Evolutionary conservation across 306 rosid species (phyloP), one percentile per base, ranked within the genome.

Genomic region (Prunus armeniaca): DNA sequence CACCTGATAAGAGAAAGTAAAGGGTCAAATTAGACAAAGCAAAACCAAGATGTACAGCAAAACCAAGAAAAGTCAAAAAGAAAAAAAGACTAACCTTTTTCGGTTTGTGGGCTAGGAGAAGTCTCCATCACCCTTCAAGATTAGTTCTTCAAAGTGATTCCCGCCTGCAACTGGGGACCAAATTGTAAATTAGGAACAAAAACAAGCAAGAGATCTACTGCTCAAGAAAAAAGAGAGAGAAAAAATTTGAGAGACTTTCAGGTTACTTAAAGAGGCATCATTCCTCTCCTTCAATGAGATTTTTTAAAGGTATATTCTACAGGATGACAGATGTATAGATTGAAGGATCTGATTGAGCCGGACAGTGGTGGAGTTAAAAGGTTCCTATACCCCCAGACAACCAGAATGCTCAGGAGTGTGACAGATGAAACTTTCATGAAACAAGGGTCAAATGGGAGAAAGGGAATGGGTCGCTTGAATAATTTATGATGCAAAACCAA

Each of bases 151-250:
- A 87, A 80, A 84, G 88, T 75, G 84, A 84, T 61, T 91, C 82
- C 90, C 85, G 82, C 86, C 89, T 86, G 90, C 82, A 67, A 75
- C 82, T 60, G 77, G 92, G 96, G 97, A 89, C 93, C 97, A 91
- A 84, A 86, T 64, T 76, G 86, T 75, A 79, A 81, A 68, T 82
- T 82, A 87, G 80, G 83, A 84, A 65, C 74, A 77, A 72, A 54
- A 27, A 81, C 32, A 80, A 73, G 89, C 83, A 83, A 77, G 78
- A 66, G 45, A 79, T 81, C 73, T 81, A 60, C 75, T 60, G 68
- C 30, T 12, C 69, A 73, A 61, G 58, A 81, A 74, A 84, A 72
- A 82, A 71, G 78, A 82, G 69, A 62, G 69, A 77, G 55, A 80
- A 72, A 82, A 82, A 76, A 76, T 79, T 8, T 15, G 64, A 86